Evolutionary conservation across 2,329 filamentous ascomycete genomes (phyloP).

Genomic region (Coniochaeta sp.): DNA sequence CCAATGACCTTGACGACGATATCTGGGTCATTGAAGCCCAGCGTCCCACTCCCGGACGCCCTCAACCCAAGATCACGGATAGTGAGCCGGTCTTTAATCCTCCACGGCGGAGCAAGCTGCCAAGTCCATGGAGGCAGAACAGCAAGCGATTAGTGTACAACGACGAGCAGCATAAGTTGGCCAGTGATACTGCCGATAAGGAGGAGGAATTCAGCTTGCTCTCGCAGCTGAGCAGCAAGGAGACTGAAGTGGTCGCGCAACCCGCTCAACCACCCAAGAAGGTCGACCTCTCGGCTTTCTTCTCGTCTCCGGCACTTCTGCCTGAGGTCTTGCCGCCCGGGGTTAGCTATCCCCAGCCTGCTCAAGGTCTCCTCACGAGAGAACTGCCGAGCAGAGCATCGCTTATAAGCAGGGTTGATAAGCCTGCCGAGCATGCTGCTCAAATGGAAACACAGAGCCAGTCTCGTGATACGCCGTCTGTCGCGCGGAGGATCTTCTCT

Average conservation of each 20-base stretch:
- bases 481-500: conserved; percentile 1
- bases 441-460: neutral
- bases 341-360: conserved; percentile 7
- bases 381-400: neutral
- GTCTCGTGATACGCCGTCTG: neutral
- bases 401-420: neutral
- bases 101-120: conserved; percentile 20
- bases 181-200: conserved; percentile 11
- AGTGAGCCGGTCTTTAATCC: conserved; percentile 10
- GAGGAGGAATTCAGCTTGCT: conserved; percentile 38
- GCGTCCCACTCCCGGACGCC: conserved; percentile 30
- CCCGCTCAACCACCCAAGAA: conserved; percentile 20
- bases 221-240: conserved; percentile 16
- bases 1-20: conserved; percentile 32
- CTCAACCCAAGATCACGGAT: conserved; percentile 9
- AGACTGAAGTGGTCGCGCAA: neutral
- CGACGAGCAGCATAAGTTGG: conserved; percentile 19
- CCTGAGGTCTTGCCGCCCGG: conserved; percentile 19
- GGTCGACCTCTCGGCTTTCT: conserved; percentile 46
- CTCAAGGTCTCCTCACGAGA: neutral
- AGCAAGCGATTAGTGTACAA: conserved; percentile 21
- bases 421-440: neutral
- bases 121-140: conserved; percentile 29
- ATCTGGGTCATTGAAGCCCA: conserved; percentile 52
- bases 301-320: conserved; percentile 44